phyloP scores from a whole-genome alignment of 352 stramenopile species.

The Phytophthora palmivora region DNA sequence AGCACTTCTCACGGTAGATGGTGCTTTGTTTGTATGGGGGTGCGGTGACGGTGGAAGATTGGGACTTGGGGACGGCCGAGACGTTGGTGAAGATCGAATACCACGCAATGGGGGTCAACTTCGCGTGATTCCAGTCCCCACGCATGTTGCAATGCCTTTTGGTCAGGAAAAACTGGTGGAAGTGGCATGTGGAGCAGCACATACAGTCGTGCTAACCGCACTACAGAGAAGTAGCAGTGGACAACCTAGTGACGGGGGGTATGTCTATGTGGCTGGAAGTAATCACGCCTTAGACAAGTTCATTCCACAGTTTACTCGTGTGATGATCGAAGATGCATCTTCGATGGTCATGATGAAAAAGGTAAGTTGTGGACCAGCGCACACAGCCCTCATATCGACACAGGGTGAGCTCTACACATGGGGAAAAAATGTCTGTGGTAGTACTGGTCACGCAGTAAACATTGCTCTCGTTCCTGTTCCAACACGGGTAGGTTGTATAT shows the following conservation, averaged over 20 bases:
- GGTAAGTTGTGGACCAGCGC: slow-evolving; percentile 70
- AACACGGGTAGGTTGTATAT: slow-evolving; percentile 66
- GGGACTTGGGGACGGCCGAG: slow-evolving; percentile 69
- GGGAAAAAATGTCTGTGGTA: slow-evolving; percentile 75
- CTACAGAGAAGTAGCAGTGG: slow-evolving; percentile 20
- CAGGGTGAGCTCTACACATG: slow-evolving; percentile 80
- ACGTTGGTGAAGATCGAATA: slow-evolving; percentile 65
- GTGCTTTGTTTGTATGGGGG: slow-evolving; percentile 77
- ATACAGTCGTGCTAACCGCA: slow-evolving; percentile 64
- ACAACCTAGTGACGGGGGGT: slow-evolving; percentile 32
- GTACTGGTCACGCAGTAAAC: slow-evolving; percentile 57
- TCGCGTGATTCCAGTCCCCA: slow-evolving; percentile 46
- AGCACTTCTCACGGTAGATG: slow-evolving; percentile 61
- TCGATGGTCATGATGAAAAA: slow-evolving; percentile 37
- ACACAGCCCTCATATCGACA: slow-evolving; percentile 66
- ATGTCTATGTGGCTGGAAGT: slow-evolving; percentile 71
- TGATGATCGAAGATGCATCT: slow-evolving; percentile 32
- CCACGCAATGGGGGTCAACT: slow-evolving; percentile 65
- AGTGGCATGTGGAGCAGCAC: slow-evolving; percentile 69
- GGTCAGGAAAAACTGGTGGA: slow-evolving; percentile 57
- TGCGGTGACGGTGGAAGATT: slow-evolving; percentile 74
- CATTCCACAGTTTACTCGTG: slow-evolving; percentile 54
- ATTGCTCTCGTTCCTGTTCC: slow-evolving; percentile 46
- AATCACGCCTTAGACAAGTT: slow-evolving; percentile 72
- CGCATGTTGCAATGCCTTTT: slow-evolving; percentile 50